A percentile compares a stretch with the other conserved stretches of the same genome.
These are phyloP conservation scores for Saxophila tyrrhenica DNA, from an alignment of 495 filamentous ascomycete species.

Conservation along the genomic window DNA sequence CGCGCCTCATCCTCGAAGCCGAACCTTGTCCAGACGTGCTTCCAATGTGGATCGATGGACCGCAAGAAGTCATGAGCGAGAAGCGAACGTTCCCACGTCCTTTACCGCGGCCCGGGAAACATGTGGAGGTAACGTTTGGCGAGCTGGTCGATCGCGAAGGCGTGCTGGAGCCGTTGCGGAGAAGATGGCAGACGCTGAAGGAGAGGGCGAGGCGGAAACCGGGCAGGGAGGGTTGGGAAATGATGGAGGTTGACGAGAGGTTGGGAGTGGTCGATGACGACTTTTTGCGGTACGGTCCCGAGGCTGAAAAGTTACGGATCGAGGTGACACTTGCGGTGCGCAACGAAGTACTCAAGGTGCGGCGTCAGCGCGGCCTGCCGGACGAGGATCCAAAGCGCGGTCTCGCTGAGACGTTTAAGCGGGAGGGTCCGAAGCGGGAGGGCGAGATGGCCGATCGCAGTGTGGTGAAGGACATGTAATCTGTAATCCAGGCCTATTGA, in stretches of 20 bases:
- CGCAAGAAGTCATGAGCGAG: slow-evolving; percentile 77
- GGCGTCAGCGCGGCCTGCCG: slow-evolving; percentile 54
- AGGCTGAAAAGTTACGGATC: slow-evolving; percentile 67
- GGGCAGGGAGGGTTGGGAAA: slow-evolving; percentile 2
- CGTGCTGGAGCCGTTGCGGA: slow-evolving; percentile 55
- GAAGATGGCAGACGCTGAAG: slow-evolving; percentile 53
- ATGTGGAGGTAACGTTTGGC: slow-evolving; percentile 64
- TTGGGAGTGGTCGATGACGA: slow-evolving; percentile 57
- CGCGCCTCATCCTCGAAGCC: slow-evolving; percentile 76
- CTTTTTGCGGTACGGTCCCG: slow-evolving; percentile 54
- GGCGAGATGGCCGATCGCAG: slow-evolving; percentile 55
- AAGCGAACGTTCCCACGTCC: slow-evolving; percentile 67
- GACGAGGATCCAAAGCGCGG: slow-evolving; percentile 68
- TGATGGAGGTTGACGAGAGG: slow-evolving; percentile 25
- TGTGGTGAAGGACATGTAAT: slow-evolving; percentile 43
- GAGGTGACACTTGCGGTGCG: slow-evolving; percentile 72
- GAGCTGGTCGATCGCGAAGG: slow-evolving; percentile 48
- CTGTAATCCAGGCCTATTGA: background rate
- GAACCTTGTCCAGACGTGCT: slow-evolving; percentile 72
- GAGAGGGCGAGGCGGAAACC: slow-evolving; percentile 10
- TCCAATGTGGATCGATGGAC: slow-evolving; percentile 89
- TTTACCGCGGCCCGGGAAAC: slow-evolving; percentile 61
- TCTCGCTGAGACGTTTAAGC: slow-evolving; percentile 47
- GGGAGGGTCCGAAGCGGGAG: slow-evolving; percentile 30
- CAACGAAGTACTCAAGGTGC: slow-evolving; percentile 65